Percentiles rank a stretch among this genome's conserved stretches.
Evolutionary conservation across 164 flowering plant genomes (phyloP).

Genomic region (Echeveria elegans): DNA sequence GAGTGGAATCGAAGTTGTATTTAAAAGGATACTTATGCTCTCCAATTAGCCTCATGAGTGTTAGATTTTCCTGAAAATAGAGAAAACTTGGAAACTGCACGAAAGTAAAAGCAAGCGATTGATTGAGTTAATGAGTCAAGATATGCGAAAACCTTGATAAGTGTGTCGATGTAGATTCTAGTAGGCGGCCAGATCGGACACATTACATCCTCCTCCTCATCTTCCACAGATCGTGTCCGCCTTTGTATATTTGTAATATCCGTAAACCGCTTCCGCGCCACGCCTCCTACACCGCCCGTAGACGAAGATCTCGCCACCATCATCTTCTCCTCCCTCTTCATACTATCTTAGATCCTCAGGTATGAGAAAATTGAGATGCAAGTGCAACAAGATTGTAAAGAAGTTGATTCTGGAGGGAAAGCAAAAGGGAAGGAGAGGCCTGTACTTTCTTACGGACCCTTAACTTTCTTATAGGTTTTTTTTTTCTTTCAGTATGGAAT

Average conservation of each 20-base stretch:
- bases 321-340: background rate
- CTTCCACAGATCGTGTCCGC: background rate
- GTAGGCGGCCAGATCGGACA: background rate
- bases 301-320: background rate
- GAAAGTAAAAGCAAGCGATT: no score
- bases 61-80: no score
- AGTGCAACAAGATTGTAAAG: background rate
- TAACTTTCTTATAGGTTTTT: no score
- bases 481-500: no score
- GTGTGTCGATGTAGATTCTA: background rate
- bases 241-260: conserved; percentile 1
- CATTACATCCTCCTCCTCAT: background rate
- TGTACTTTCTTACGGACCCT: no score
- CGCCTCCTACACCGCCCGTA: background rate
- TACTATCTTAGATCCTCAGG: background rate
- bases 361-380: background rate
- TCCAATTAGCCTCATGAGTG: no score
- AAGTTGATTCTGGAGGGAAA: background rate
- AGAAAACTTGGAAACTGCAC: no score
- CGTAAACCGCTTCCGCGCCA: background rate
- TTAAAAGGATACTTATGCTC: no score
- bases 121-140: no score
- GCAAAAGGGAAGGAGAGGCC: no score
- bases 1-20: no score
- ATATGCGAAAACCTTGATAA: background rate